phyloP scores from a whole-genome alignment of 2,329 filamentous ascomycete genomes.

The Fusarium xylarioides region DNA sequence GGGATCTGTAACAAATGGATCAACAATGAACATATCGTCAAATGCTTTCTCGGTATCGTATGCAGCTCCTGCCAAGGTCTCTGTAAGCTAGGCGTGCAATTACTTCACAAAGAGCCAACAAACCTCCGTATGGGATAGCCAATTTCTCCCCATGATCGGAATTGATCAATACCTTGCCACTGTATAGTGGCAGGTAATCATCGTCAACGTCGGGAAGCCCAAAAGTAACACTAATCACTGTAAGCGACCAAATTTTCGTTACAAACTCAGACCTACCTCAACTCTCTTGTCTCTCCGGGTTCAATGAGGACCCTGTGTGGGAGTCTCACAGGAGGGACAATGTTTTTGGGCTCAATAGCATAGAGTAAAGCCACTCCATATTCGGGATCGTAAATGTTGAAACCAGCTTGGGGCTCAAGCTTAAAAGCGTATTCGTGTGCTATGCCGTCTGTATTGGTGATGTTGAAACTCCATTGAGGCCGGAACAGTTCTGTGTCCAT shows the following conservation, averaged over 20 bases:
- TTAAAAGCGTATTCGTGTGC: slow-evolving; percentile 53
- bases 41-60: slow-evolving; percentile 53
- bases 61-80: slow-evolving; percentile 42
- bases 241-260: background rate
- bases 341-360: slow-evolving; percentile 40
- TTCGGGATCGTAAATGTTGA: slow-evolving; percentile 45
- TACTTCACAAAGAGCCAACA: background rate
- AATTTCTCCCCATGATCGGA: slow-evolving; percentile 53
- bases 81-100: background rate
- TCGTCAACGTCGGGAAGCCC: slow-evolving; percentile 44
- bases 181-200: slow-evolving; percentile 53
- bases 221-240: slow-evolving; percentile 42
- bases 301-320: slow-evolving; percentile 40
- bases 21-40: slow-evolving; percentile 48
- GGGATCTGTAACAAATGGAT: slow-evolving; percentile 39
- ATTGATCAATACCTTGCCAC: slow-evolving; percentile 54
- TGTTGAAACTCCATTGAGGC: slow-evolving; percentile 46
- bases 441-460: slow-evolving; percentile 55
- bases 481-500: slow-evolving; percentile 59
- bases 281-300: slow-evolving; percentile 43
- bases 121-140: slow-evolving; percentile 54
- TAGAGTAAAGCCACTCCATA: slow-evolving; percentile 44
- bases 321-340: slow-evolving; percentile 44
- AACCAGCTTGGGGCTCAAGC: slow-evolving; percentile 53
- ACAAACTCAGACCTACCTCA: slow-evolving; percentile 35